These are phyloP conservation scores for Eutrema salsugineum DNA, from an alignment of 441 rosid species.

Conservation along the genomic window DNA sequence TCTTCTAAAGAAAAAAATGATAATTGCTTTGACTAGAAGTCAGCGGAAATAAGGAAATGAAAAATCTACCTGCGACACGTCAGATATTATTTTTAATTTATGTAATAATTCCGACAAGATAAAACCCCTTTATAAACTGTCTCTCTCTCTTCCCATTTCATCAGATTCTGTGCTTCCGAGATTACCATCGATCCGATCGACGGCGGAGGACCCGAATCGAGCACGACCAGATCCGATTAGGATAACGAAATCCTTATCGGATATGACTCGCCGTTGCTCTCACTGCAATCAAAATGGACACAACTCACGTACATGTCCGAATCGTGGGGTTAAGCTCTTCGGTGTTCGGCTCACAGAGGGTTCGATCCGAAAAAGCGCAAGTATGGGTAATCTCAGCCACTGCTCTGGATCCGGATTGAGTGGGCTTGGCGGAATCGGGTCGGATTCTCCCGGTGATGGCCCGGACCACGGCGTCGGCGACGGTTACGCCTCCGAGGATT, in stretches of 20 bases:
- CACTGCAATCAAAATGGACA: conserved; percentile 82
- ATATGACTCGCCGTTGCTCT: conserved; percentile 73
- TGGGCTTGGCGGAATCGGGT: conserved; percentile 34
- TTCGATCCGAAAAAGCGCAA: conserved; percentile 66
- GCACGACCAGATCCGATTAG: conserved; percentile 18
- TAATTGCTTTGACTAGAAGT: conserved; percentile 8
- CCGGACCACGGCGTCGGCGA: conserved; percentile 52
- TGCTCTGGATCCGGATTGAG: conserved; percentile 41
- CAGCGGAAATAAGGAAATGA: neutral
- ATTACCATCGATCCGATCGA: conserved; percentile 12
- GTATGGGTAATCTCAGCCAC: conserved; percentile 71
- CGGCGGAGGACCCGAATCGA: neutral
- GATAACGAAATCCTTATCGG: neutral
- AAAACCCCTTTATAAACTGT: conserved; percentile 9
- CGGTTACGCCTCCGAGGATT: conserved; percentile 77
- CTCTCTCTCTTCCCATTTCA: neutral
- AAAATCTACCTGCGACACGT: neutral
- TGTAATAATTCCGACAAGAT: conserved; percentile 31
- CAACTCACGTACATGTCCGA: conserved; percentile 73
- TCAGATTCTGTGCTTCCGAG: conserved; percentile 16
- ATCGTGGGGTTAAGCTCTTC: conserved; percentile 66
- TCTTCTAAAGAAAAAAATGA: neutral
- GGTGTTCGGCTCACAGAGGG: conserved; percentile 72
- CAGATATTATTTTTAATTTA: neutral
- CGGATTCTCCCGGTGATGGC: conserved; percentile 66